Base-by-base conservation (phyloP, 2,329 filamentous ascomycete genomes). In the Aspergillus alliaceus region DNA sequence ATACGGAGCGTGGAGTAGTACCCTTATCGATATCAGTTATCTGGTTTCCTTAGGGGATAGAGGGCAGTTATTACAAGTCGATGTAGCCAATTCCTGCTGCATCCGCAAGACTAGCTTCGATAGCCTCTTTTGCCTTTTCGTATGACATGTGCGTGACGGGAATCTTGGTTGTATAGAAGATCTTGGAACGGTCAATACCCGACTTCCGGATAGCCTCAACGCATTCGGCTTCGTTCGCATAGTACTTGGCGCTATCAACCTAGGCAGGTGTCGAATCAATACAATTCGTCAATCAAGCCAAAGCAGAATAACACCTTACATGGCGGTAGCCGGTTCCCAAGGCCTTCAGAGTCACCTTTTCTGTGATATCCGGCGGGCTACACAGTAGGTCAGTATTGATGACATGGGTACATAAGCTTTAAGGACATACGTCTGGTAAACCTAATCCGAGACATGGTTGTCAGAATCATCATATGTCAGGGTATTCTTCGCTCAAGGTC, bases 81-180 rank as follows among this genome's bases (percentile, higher is more conserved):
- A 90, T 80, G 70, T 90, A 90, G 22, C 79, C 83, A 4, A 90
- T 77, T 14, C 84, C 82, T 0, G 86, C 84, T 58, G 85, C 80
- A 60, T 85, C 80, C 52, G 80, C 74, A 22, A 93, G 76, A 15
- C 86, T 89, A 53, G 81, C 77, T 61, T 87, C 76, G 61, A 96
- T 81, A 62, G 86, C 83, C 15, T 79, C 79, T 71, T 86, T 86
- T 22, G 89, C 82, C 56, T 79, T 82, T 14, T 87, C 82, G 67
- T 93, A 95, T 60, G 80, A 81, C 67, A 85, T 79, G 2, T 69
- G 62, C 12, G 69, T 73, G 2, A 79, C 75, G 4, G 82, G 82
- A 7, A 87, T 79, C 67, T 88, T 88, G 59, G 80, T 84, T 6
- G 85, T 87, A 70, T 85, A 87, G 75, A 86, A 88, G 54, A 87